phyloP scores from a whole-genome alignment of 2,329 filamentous ascomycete species.

The Cercospora beticola region DNA sequence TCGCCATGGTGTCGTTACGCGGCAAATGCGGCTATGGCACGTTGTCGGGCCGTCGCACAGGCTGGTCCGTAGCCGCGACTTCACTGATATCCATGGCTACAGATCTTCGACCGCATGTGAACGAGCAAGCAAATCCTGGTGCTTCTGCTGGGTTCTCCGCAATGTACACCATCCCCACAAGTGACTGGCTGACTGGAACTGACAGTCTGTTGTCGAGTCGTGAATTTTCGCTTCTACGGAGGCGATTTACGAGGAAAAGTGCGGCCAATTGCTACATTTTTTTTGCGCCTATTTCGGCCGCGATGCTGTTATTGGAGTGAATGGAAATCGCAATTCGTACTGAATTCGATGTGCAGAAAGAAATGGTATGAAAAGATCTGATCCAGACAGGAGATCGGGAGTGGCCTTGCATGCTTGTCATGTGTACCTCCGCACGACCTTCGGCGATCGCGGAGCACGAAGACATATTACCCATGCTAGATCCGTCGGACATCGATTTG shows the following conservation, averaged over 20 bases:
- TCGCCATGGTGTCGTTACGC: background rate
- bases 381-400: background rate
- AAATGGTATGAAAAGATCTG: background rate
- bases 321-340: background rate
- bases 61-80: background rate
- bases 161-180: background rate
- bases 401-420: background rate
- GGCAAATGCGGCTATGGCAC: background rate
- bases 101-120: background rate
- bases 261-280: background rate
- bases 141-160: slow-evolving; percentile 2
- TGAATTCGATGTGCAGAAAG: background rate
- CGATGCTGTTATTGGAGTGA: background rate
- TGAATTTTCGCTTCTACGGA: background rate
- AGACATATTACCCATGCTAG: background rate
- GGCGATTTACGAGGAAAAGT: background rate
- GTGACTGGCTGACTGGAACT: background rate
- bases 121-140: slow-evolving; percentile 14
- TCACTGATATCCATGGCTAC: background rate
- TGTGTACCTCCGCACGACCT: background rate
- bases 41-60: background rate
- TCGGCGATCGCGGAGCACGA: background rate
- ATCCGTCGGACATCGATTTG: background rate
- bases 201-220: background rate
- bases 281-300: background rate